These are phyloP conservation scores for Mortierella antarctica DNA, from an alignment of 192 early-diverging fungal genomes.

Conservation along the genomic window DNA sequence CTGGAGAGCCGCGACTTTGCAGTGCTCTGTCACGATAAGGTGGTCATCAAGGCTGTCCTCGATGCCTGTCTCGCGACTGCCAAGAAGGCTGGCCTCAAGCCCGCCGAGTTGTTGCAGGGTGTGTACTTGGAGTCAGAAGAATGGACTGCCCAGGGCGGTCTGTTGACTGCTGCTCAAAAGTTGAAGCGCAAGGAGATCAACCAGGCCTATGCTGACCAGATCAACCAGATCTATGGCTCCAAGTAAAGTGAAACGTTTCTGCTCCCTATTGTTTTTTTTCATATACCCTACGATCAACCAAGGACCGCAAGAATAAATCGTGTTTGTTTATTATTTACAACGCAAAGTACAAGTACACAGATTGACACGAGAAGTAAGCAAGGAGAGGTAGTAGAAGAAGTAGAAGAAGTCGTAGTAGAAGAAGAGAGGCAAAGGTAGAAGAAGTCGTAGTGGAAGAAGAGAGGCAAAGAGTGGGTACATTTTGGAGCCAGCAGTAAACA, in stretches of 20 bases:
- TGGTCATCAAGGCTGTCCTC: constrained; percentile 60
- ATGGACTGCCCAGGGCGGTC: constrained; percentile 89
- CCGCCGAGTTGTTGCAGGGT: constrained; percentile 74
- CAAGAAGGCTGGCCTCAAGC: constrained; percentile 69
- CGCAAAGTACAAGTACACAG: neutral
- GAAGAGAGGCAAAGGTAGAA: too few species aligned
- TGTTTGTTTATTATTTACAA: neutral
- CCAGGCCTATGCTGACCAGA: constrained; percentile 66
- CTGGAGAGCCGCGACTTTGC: constrained; percentile 52
- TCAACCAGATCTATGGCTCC: constrained; percentile 60
- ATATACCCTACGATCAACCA: neutral
- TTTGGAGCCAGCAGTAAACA: too few species aligned
- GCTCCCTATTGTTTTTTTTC: neutral
- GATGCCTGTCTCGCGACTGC: constrained; percentile 58
- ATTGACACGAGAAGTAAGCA: neutral
- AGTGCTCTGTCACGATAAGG: constrained; percentile 58
- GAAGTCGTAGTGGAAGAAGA: too few species aligned
- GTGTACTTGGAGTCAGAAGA: constrained; percentile 77
- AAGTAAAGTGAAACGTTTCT: neutral
- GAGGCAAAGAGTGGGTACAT: too few species aligned
- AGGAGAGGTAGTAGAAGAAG: too few species aligned
- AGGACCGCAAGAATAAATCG: neutral
- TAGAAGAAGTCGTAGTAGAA: too few species aligned
- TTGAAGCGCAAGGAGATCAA: constrained; percentile 82
- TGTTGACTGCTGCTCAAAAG: constrained; percentile 92